A percentile compares a stretch with the other conserved stretches of the same genome.
Evolutionary conservation across 2,329 filamentous ascomycete genomes (phyloP).

Genomic region (Verticillium alfalfae): DNA sequence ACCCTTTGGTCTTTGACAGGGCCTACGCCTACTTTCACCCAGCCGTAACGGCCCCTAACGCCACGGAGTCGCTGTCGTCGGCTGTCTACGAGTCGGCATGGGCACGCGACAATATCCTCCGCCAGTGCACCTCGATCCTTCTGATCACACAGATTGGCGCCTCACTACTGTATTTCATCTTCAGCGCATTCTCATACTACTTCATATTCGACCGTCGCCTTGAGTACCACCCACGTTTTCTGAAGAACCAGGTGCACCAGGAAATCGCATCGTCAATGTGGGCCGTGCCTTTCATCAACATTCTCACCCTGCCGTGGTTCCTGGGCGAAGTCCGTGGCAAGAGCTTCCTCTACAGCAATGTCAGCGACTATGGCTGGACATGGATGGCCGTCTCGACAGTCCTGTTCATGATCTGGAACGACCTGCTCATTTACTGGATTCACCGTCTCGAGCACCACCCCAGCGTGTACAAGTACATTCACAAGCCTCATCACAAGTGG

Average conservation of each 20-base stretch:
- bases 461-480: slow-evolving; percentile 38
- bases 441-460: slow-evolving; percentile 40
- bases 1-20: slow-evolving; percentile 33
- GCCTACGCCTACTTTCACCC: slow-evolving; percentile 32
- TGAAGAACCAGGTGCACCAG: slow-evolving; percentile 39
- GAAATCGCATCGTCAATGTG: slow-evolving; percentile 36
- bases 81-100: slow-evolving; percentile 20
- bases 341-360: slow-evolving; percentile 31
- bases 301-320: slow-evolving; percentile 39
- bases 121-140: slow-evolving; percentile 30
- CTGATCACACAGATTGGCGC: slow-evolving; percentile 31
- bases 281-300: slow-evolving; percentile 36
- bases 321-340: slow-evolving; percentile 40
- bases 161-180: slow-evolving; percentile 53
- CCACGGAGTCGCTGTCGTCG: slow-evolving; percentile 3
- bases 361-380: slow-evolving; percentile 30
- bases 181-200: slow-evolving; percentile 65
- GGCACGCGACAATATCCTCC: slow-evolving; percentile 33
- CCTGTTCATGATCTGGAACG: slow-evolving; percentile 39
- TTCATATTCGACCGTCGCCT: slow-evolving; percentile 51
- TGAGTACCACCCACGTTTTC: slow-evolving; percentile 40
- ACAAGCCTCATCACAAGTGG: slow-evolving; percentile 45
- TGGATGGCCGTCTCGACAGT: slow-evolving; percentile 31
- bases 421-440: slow-evolving; percentile 42
- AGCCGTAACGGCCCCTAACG: slow-evolving; percentile 6